Evolutionary conservation across 2,329 filamentous ascomycete species (phyloP).

Genomic region (Paraconiothyrium sp.): DNA sequence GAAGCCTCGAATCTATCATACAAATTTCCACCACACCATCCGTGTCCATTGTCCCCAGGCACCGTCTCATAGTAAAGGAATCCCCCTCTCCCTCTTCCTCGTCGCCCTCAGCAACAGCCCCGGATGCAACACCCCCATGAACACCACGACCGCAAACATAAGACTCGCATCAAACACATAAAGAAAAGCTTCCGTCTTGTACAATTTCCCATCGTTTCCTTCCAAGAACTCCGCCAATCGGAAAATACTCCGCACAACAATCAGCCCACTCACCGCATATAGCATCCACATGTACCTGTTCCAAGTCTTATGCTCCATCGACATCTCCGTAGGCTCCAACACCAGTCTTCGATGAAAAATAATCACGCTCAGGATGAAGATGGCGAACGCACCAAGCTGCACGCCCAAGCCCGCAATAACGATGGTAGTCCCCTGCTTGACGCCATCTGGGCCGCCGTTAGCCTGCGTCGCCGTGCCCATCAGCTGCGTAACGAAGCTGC

Average conservation of each 20-base stretch:
- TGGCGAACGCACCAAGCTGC: constrained; percentile 26
- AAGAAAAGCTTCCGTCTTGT: constrained; percentile 25
- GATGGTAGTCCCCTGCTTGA: constrained; percentile 19
- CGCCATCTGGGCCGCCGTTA: constrained; percentile 20
- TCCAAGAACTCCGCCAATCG: constrained; percentile 28
- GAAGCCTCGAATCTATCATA: background rate
- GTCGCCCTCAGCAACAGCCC: constrained; percentile 22
- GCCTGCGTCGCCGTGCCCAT: constrained; percentile 30
- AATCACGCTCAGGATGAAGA: constrained; percentile 24
- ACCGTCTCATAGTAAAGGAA: background rate
- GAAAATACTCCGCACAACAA: constrained; percentile 27
- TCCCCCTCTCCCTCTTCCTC: constrained; percentile 19
- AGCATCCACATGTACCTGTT: constrained; percentile 19
- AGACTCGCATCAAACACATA: constrained; percentile 31
- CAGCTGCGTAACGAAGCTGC: constrained; percentile 32
- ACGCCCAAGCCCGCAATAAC: constrained; percentile 27
- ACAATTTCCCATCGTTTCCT: constrained; percentile 17
- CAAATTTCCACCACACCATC: background rate
- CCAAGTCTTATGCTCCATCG: constrained; percentile 20
- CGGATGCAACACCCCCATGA: constrained; percentile 24
- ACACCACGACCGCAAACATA: constrained; percentile 22
- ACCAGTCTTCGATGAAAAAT: constrained; percentile 26
- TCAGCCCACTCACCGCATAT: constrained; percentile 25
- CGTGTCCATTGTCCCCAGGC: background rate
- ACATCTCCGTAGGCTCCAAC: constrained; percentile 17